Evolutionary conservation across 1,284 basidiomycete genomes (phyloP).

Genomic region (Boletus albobrunnescens): DNA sequence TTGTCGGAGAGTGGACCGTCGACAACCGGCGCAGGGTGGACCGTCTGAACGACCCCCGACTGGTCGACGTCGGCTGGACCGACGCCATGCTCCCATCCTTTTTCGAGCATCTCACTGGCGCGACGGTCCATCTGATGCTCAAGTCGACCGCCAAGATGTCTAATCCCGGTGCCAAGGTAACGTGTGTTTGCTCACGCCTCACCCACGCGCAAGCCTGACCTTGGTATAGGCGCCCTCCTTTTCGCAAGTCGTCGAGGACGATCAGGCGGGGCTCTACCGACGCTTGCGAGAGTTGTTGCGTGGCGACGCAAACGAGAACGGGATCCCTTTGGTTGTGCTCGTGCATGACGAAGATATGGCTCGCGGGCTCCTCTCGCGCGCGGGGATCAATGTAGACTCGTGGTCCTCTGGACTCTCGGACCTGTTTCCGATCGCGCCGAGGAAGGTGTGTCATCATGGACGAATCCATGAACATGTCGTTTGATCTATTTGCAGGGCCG

Average conservation of each 20-base stretch:
- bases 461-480: background rate
- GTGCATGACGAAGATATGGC: conserved; percentile 35
- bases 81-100: conserved; percentile 29
- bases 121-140: conserved; percentile 23
- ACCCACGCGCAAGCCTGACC: background rate
- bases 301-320: conserved; percentile 17
- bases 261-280: conserved; percentile 11
- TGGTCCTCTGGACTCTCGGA: conserved; percentile 25
- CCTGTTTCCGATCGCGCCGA: conserved; percentile 12
- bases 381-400: conserved; percentile 19
- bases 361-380: conserved; percentile 19
- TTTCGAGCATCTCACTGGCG: conserved; percentile 15
- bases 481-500: conserved; percentile 9
- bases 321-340: conserved; percentile 27
- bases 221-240: conserved; percentile 15
- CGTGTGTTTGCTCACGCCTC: background rate
- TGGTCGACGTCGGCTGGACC: conserved; percentile 31
- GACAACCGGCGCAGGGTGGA: conserved; percentile 17
- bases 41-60: conserved; percentile 19
- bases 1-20: conserved; percentile 26
- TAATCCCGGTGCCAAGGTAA: conserved; percentile 23
- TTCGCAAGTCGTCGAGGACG: conserved; percentile 17
- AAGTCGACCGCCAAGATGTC: background rate
- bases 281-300: conserved; percentile 23
- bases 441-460: conserved; percentile 3